Conservation (phyloP, 805 yeast species). For the Yamadazyma akitaensis region DNA sequence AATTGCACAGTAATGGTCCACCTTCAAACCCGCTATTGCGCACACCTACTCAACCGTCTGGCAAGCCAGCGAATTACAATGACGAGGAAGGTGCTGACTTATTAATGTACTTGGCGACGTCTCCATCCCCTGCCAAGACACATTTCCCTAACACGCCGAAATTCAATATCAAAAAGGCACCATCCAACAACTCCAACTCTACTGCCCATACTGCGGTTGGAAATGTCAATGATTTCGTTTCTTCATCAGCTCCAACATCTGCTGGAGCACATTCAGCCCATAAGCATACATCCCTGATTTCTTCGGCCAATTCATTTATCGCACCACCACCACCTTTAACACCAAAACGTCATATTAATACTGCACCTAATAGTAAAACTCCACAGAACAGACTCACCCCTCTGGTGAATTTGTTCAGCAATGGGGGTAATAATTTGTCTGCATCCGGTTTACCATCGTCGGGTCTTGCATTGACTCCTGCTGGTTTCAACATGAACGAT, state of each 20-base stretch:
- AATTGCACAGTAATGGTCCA: slow-evolving; percentile 13
- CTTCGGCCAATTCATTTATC: slow-evolving; percentile 23
- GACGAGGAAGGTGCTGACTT: slow-evolving; percentile 76
- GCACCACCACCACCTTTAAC: slow-evolving; percentile 43
- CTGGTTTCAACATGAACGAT: slow-evolving; percentile 79
- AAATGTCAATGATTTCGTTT: background rate
- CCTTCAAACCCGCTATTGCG: slow-evolving; percentile 18
- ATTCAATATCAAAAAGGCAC: slow-evolving; percentile 1
- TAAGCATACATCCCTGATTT: slow-evolving; percentile 14
- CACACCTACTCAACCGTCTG: slow-evolving; percentile 37
- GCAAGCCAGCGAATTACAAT: slow-evolving; percentile 20
- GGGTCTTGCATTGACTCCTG: slow-evolving; percentile 49
- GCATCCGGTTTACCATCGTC: slow-evolving; percentile 36
- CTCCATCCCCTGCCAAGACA: slow-evolving; percentile 65
- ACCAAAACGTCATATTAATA: slow-evolving; percentile 33
- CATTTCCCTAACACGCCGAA: slow-evolving; percentile 31
- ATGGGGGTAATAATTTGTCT: slow-evolving; percentile 1
- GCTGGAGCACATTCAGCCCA: slow-evolving; percentile 20
- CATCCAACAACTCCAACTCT: background rate
- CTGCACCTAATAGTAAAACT: slow-evolving; percentile 23
- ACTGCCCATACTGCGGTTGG: background rate
- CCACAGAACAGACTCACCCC: slow-evolving; percentile 44
- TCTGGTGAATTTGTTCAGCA: slow-evolving; percentile 29
- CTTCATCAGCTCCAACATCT: slow-evolving; percentile 23
- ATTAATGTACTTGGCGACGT: slow-evolving; percentile 76